Percentiles rank a stretch among this genome's conserved stretches.
Evolutionary conservation across 2,329 filamentous ascomycete species (phyloP).

Genomic region (Verticillium longisporum): DNA sequence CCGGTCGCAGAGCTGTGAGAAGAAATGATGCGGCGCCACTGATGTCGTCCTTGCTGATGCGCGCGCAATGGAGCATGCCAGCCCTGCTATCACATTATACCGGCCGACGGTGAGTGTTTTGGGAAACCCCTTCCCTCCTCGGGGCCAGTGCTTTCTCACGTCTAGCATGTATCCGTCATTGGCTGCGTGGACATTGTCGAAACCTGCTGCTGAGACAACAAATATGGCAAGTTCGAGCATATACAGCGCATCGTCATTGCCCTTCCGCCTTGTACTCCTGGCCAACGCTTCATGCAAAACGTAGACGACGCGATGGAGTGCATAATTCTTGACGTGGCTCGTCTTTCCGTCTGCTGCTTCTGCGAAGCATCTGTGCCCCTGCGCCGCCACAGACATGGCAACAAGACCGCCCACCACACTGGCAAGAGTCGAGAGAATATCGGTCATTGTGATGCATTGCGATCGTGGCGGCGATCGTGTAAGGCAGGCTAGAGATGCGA

Average conservation of each 20-base stretch:
- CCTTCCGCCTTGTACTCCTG: background rate
- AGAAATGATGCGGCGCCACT: constrained; percentile 27
- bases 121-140: background rate
- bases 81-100: constrained; percentile 25
- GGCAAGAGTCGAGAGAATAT: background rate
- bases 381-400: background rate
- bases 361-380: background rate
- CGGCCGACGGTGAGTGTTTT: constrained; percentile 7
- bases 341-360: background rate
- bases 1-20: constrained; percentile 31
- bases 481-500: background rate
- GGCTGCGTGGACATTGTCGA: background rate
- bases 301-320: background rate
- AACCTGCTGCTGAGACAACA: background rate
- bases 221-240: constrained; percentile 6
- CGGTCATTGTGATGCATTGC: background rate
- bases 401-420: background rate
- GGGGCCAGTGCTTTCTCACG: background rate
- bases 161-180: background rate
- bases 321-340: background rate
- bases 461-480: too few relatives aligned
- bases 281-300: constrained; percentile 7
- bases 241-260: background rate
- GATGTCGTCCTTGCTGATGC: constrained; percentile 36
- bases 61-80: constrained; percentile 39